Percentiles rank a stretch among this genome's conserved stretches.
Evolutionary conservation across 495 filamentous ascomycete species (phyloP).

Genomic region (Talaromyces adpressus): DNA sequence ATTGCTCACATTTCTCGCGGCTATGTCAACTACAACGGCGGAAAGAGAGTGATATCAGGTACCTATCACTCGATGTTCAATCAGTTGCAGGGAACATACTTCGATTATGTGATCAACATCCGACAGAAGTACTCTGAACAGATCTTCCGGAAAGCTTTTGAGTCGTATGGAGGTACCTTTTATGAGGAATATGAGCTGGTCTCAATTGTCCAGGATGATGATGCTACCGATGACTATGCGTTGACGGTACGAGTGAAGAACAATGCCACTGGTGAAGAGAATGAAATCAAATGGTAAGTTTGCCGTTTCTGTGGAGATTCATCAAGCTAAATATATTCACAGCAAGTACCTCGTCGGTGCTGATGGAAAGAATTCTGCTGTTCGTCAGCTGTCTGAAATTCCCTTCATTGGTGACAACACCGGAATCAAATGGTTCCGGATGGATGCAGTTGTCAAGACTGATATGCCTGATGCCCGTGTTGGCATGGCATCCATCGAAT

Average conservation of each 20-base stretch:
- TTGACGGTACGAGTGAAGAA: slow-evolving; percentile 17
- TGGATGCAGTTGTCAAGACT: slow-evolving; percentile 43
- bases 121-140: not conserved
- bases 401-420: slow-evolving; percentile 34
- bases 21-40: slow-evolving; percentile 27
- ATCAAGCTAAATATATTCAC: not conserved
- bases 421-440: slow-evolving; percentile 38
- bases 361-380: not conserved
- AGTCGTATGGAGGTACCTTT: not conserved
- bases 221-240: not conserved
- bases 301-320: not conserved
- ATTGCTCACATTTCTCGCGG: slow-evolving; percentile 38
- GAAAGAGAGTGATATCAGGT: slow-evolving; percentile 19
- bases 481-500: slow-evolving; percentile 29
- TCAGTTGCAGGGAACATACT: not conserved
- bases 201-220: not conserved
- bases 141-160: not conserved
- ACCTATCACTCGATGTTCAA: slow-evolving; percentile 2
- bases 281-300: not conserved
- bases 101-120: not conserved
- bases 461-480: slow-evolving; percentile 32
- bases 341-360: not conserved
- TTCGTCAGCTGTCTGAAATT: slow-evolving; percentile 25
- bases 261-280: not conserved
- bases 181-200: slow-evolving; percentile 4